Percentiles rank a stretch among this genome's conserved stretches.
Evolutionary conservation across 1,284 basidiomycete genomes (phyloP).

Genomic region (Boletus austroedulis): DNA sequence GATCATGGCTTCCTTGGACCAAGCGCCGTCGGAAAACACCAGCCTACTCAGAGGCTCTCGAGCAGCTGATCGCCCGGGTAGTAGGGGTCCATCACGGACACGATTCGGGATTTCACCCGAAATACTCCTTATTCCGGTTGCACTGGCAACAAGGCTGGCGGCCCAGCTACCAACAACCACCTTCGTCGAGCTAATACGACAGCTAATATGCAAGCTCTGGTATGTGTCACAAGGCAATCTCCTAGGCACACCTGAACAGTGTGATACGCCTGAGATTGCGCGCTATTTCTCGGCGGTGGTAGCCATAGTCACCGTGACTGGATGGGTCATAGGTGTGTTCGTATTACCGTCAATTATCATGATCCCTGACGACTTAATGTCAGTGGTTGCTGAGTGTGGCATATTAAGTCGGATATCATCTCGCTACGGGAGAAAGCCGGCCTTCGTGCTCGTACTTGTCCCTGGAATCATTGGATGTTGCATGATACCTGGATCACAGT

Average conservation of each 20-base stretch:
- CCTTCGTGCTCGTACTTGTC: slow-evolving; percentile 21
- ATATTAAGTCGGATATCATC: slow-evolving; percentile 25
- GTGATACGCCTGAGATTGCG: slow-evolving; percentile 23
- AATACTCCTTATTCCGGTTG: slow-evolving; percentile 27
- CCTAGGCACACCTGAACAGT: slow-evolving; percentile 16
- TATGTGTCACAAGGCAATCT: slow-evolving; percentile 12
- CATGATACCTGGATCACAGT: slow-evolving; percentile 22
- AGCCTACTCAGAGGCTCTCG: slow-evolving; percentile 8
- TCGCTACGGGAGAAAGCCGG: slow-evolving; percentile 31
- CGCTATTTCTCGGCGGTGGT: slow-evolving; percentile 18
- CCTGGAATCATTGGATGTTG: slow-evolving; percentile 13
- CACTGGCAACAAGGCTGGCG: slow-evolving; percentile 24
- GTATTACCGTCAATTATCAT: background rate
- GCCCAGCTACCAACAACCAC: slow-evolving; percentile 28
- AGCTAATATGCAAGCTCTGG: slow-evolving; percentile 27
- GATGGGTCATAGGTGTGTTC: slow-evolving; percentile 25
- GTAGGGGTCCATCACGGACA: background rate
- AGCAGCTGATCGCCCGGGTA: background rate
- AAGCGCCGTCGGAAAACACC: slow-evolving; percentile 3
- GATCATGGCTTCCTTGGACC: slow-evolving; percentile 10
- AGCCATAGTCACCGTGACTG: slow-evolving; percentile 11
- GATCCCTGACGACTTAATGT: slow-evolving; percentile 4
- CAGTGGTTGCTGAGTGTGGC: slow-evolving; percentile 20
- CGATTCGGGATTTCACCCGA: slow-evolving; percentile 8
- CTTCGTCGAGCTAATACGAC: slow-evolving; percentile 27